Percentiles rank a stretch among this genome's conserved stretches.
Conservation (phyloP, 2,329 filamentous ascomycete genomes). For the Penicillium digitatum region DNA sequence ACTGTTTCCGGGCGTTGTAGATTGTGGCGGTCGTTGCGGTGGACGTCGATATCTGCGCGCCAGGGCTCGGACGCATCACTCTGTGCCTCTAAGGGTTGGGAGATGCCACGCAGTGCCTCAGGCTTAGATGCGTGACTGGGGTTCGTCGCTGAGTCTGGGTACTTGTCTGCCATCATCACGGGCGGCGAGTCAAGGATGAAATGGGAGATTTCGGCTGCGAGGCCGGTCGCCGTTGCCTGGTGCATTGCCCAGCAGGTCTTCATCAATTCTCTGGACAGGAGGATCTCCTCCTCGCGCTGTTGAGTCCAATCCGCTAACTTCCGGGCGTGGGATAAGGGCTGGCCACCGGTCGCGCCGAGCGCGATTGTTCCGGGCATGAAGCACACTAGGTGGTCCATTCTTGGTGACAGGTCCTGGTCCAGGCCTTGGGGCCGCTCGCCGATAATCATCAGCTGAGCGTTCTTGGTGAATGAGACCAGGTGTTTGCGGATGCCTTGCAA, state of each 20-base stretch:
- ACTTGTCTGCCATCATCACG: conserved; percentile 43
- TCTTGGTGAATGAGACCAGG: conserved; percentile 80
- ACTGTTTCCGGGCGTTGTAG: conserved; percentile 93
- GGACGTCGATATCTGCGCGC: conserved; percentile 75
- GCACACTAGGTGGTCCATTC: conserved; percentile 98
- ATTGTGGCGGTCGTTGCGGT: conserved; percentile 82
- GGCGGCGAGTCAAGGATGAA: conserved; percentile 73
- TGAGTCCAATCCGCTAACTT: conserved; percentile 68
- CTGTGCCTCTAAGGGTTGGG: conserved; percentile 32
- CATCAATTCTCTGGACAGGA: conserved; percentile 82
- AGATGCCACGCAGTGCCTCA: conserved; percentile 35
- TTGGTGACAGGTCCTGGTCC: conserved; percentile 57
- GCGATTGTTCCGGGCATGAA: conserved; percentile 97
- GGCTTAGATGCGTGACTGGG: conserved; percentile 33
- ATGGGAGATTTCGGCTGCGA: conserved; percentile 93
- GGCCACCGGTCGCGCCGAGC: conserved; percentile 75
- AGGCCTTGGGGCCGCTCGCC: conserved; percentile 79
- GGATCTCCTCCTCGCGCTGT: conserved; percentile 80
- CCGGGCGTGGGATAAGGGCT: conserved; percentile 69
- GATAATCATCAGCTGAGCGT: conserved; percentile 78
- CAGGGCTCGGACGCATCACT: conserved; percentile 48
- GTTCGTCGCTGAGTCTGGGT: conserved; percentile 31
- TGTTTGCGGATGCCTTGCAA: conserved; percentile 84
- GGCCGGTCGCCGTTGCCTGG: conserved; percentile 78
- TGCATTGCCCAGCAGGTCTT: conserved; percentile 99